Base-by-base conservation (phyloP, 192 early-diverging fungal genomes). In the Phycomyces nitens region DNA sequence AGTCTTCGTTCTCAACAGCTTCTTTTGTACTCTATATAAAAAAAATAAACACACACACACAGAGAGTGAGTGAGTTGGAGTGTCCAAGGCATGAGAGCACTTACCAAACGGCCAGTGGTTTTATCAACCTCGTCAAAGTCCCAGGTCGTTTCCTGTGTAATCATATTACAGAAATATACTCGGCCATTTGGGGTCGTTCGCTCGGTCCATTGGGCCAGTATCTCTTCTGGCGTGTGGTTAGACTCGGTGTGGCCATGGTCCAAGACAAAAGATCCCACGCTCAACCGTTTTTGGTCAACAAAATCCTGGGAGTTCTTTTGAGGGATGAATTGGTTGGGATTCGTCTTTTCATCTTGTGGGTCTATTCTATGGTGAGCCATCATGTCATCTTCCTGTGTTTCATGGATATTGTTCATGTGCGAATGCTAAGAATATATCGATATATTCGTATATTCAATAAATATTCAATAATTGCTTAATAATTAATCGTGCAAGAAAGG, bases 71-170 rank as follows among this genome's bases (percentile, higher is more conserved):
- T n/a, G n/a, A n/a, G n/a, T n/a, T n/a, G n/a, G n/a, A n/a, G n/a
- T n/a, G n/a, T n/a, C n/a, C n/a, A n/a, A n/a, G n/a, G n/a, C n/a
- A n/a, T n/a, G n/a, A n/a, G n/a, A n/a, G n/a, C n/a, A n/a, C 61
- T 62, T 56, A 81, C 66, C 75, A 86, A 60, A 18, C 63, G 60
- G 20, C 84, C 84, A 1, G 83, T 86, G 18, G 68, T 74, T 49
- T 54, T 40, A 64, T 86, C 75, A 11, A 86, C 64, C 38, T 84
- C 77, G 14, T 84, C 65, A 34, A 81, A 56, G 29, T 54, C 66
- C 84, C 84, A 86, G 5, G 77, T 77, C 2, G 74, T 81, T 60
- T 85, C 78, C 41, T 86, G 80, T 18, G 85, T 86, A 5, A 84
- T 41, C 65, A 80, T 69, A 58, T 86, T 86, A 70, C 78, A 86